Evolutionary conservation across 345 rosid genomes (phyloP).

Genomic region (Odontarrhena argentea): DNA sequence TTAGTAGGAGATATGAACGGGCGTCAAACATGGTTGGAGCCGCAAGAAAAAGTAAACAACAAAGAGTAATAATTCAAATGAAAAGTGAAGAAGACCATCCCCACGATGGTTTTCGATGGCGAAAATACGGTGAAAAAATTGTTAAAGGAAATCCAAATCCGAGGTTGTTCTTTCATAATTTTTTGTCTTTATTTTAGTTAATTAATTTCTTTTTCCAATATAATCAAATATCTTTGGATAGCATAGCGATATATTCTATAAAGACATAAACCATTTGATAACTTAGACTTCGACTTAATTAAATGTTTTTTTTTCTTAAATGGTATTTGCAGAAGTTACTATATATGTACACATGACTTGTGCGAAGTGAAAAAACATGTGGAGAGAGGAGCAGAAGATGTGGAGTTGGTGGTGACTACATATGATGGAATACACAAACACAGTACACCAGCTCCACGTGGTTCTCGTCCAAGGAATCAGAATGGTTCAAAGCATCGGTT

Average conservation of each 20-base stretch:
- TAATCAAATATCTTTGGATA: no score
- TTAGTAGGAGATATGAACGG: slow-evolving; percentile 12
- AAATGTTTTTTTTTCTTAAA: not conserved
- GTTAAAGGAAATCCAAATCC: slow-evolving; percentile 41
- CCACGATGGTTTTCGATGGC: slow-evolving; percentile 37
- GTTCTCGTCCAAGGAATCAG: slow-evolving; percentile 11
- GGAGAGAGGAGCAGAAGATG: slow-evolving; percentile 41
- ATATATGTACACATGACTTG: slow-evolving; percentile 19
- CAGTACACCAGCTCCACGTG: slow-evolving; percentile 7
- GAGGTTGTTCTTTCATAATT: slow-evolving; percentile 22
- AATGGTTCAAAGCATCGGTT: slow-evolving; percentile 8
- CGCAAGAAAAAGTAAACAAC: slow-evolving; percentile 3
- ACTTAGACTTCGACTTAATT: no score
- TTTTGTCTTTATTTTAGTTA: not conserved
- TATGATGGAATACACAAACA: slow-evolving; percentile 37
- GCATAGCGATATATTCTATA: no score
- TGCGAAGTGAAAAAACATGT: slow-evolving; percentile 38
- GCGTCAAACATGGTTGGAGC: slow-evolving; percentile 26
- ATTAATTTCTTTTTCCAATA: no score
- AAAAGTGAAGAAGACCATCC: slow-evolving; percentile 26
- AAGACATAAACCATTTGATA: no score
- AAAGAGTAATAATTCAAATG: slow-evolving; percentile 28
- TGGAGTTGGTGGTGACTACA: slow-evolving; percentile 4
- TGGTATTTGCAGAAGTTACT: slow-evolving; percentile 33
- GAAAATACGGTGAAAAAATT: slow-evolving; percentile 39